phyloP scores from a whole-genome alignment of 139 green algal genomes.

The Nannochloris sp. region DNA sequence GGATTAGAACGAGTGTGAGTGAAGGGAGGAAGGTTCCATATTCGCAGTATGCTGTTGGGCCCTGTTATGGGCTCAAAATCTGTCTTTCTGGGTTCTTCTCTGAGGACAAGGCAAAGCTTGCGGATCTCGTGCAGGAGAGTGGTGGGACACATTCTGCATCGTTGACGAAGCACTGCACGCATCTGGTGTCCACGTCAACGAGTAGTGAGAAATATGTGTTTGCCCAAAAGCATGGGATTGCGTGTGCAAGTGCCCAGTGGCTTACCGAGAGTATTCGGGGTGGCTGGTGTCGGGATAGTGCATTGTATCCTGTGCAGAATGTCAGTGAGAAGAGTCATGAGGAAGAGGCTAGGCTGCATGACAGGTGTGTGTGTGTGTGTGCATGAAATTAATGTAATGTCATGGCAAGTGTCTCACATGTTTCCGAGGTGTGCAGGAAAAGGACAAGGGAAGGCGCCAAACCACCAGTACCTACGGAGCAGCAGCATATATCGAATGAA shows the following conservation, averaged over 20 bases:
- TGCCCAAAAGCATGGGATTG: conserved; percentile 13
- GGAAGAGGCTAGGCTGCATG: background rate
- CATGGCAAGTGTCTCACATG: too few species aligned
- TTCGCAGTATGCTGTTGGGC: conserved; percentile 1
- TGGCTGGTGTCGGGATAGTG: conserved; percentile 23
- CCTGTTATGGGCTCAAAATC: conserved; percentile 17
- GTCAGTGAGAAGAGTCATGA: background rate
- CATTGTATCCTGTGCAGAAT: conserved; percentile 3
- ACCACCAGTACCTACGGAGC: background rate
- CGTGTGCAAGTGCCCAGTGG: conserved; percentile 8
- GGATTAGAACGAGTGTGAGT: conserved; percentile 12
- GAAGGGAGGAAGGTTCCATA: conserved; percentile 6
- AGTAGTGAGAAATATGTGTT: conserved; percentile 32
- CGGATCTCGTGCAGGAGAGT: background rate
- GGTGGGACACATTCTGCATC: conserved; percentile 19
- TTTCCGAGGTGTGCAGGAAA: background rate
- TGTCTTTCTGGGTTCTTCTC: conserved; percentile 24
- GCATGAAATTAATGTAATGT: too few species aligned
- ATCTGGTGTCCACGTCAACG: conserved; percentile 20
- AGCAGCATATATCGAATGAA: background rate
- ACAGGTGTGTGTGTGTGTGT: background rate
- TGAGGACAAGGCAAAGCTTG: conserved; percentile 7
- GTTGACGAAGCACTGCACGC: conserved; percentile 23
- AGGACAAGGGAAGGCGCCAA: background rate
- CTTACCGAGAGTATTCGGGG: conserved; percentile 6